Percentiles rank a stretch among this genome's conserved stretches.
These are phyloP conservation scores for Cylindrodendrum hubeiense DNA, from an alignment of 2,329 filamentous ascomycete genomes.

Conservation along the genomic window DNA sequence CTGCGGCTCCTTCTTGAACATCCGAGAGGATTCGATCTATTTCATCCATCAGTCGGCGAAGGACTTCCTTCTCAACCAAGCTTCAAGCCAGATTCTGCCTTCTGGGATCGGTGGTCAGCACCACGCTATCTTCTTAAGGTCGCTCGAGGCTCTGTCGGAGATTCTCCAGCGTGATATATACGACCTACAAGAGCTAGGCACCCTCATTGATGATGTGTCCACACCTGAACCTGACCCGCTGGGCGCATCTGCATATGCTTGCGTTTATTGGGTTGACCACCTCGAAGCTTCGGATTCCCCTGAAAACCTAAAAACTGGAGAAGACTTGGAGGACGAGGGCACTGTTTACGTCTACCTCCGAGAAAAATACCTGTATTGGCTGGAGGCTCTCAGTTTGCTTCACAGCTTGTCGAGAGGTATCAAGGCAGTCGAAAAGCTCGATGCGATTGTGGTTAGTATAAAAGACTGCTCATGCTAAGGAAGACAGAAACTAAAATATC, in stretches of 20 bases:
- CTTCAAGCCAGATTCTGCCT: constrained; percentile 45
- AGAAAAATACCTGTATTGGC: constrained; percentile 51
- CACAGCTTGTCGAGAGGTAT: constrained; percentile 20
- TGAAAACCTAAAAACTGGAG: not conserved
- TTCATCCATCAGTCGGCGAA: constrained; percentile 60
- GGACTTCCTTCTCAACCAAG: constrained; percentile 51
- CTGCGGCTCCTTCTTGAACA: constrained; percentile 55
- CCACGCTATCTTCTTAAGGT: constrained; percentile 48
- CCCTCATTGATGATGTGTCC: constrained; percentile 22
- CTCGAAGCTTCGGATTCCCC: not conserved
- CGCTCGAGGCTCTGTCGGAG: constrained; percentile 46
- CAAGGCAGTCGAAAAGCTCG: not conserved
- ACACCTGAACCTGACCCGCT: constrained; percentile 28
- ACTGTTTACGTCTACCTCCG: not conserved
- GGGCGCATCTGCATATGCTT: constrained; percentile 31
- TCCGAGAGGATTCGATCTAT: constrained; percentile 45
- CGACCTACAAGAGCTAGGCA: constrained; percentile 33
- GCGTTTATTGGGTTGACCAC: constrained; percentile 39
- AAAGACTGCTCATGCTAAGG: too few relatives aligned
- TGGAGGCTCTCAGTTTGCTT: constrained; percentile 56
- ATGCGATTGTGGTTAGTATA: not conserved
- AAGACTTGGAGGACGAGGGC: not conserved
- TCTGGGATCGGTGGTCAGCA: constrained; percentile 45
- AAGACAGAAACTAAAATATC: too few relatives aligned
- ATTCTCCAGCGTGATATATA: constrained; percentile 53